Conservation (phyloP, 495 filamentous ascomycete genomes). For the Copromyces sp. region DNA sequence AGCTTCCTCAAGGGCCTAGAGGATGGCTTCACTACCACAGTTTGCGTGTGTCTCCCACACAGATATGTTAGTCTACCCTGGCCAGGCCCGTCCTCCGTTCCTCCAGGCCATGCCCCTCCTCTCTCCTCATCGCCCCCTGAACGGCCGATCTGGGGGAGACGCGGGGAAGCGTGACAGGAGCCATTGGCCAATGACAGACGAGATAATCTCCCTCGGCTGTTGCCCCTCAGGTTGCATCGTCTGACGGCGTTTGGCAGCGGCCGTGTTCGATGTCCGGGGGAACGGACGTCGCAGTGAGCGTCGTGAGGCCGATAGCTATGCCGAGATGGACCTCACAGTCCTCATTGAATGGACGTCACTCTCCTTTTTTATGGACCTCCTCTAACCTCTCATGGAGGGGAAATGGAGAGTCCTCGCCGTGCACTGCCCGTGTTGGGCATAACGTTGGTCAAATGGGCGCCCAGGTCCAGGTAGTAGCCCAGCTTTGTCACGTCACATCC, state of each 20-base stretch:
- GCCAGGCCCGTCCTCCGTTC: background rate
- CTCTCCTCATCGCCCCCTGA: conserved; percentile 9
- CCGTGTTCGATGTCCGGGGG: background rate
- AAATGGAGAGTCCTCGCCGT: background rate
- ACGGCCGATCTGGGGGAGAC: conserved; percentile 13
- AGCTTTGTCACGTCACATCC: background rate
- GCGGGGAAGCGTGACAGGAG: background rate
- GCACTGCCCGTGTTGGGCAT: background rate
- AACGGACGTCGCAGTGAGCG: background rate
- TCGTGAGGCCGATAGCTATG: background rate
- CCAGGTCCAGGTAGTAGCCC: background rate
- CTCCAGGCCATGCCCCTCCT: conserved; percentile 10
- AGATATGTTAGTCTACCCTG: background rate
- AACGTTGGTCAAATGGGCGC: background rate
- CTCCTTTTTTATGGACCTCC: background rate
- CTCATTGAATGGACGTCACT: background rate
- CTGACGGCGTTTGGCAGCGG: background rate
- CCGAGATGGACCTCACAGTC: background rate
- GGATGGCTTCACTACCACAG: background rate
- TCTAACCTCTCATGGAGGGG: background rate
- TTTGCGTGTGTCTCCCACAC: background rate
- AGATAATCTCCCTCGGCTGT: background rate
- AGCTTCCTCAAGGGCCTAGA: background rate
- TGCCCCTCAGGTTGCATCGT: background rate
- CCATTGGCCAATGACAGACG: conserved; percentile 21